These are phyloP conservation scores for Plasmodium yoelii DNA, from an alignment of 169 alveolate genomes.

Conservation along the genomic window DNA sequence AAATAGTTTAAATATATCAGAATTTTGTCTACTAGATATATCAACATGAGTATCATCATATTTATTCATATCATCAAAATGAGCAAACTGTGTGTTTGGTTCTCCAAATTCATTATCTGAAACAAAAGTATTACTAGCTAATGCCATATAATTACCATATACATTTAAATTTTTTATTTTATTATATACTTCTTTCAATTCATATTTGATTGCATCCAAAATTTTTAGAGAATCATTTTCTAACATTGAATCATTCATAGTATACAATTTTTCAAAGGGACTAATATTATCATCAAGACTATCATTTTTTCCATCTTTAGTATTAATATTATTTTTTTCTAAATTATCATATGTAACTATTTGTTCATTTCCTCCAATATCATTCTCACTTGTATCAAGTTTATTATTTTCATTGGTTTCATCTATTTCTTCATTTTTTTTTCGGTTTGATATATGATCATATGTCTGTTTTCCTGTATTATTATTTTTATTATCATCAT, in stretches of 20 bases:
- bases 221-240: conserved; percentile 30
- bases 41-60: no score
- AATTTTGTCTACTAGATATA: no score
- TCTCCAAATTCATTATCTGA: no score
- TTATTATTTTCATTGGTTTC: neutral
- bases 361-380: conserved; percentile 7
- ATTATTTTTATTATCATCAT: conserved; percentile 7
- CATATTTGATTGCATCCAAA: conserved; percentile 37
- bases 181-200: conserved; percentile 45
- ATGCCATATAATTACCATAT: conserved; percentile 3
- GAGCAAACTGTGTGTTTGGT: no score
- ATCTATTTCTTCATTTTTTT: neutral
- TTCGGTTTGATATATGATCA: neutral
- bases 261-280: neutral
- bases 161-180: conserved; percentile 31
- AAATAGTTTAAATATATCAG: no score
- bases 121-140: no score
- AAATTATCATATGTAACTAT: conserved; percentile 53
- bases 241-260: conserved; percentile 5
- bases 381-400: neutral
- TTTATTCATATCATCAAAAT: no score
- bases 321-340: neutral
- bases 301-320: neutral
- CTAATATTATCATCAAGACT: neutral
- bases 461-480: neutral